Evolutionary conservation across 768 basidiomycete species (phyloP).

Genomic region (Tylopilus sp.): DNA sequence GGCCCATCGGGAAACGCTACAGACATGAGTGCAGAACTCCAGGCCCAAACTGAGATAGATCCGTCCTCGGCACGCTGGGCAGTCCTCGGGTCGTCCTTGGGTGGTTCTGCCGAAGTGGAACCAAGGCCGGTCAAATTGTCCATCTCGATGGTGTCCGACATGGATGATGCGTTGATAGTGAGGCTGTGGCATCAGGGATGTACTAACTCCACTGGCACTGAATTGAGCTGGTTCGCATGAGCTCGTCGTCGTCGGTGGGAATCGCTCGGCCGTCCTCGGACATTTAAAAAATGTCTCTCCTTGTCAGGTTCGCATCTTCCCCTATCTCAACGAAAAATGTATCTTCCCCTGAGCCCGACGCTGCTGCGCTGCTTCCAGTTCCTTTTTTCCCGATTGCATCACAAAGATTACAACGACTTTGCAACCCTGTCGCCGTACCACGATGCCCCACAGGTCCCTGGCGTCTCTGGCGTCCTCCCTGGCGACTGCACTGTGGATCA

Average conservation of each 20-base stretch:
- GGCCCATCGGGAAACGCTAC: constrained; percentile 10
- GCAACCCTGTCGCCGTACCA: constrained; percentile 39
- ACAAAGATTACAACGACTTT: constrained; percentile 16
- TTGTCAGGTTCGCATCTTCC: not conserved
- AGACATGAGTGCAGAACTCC: constrained; percentile 33
- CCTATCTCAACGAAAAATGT: not conserved
- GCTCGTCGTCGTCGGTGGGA: not conserved
- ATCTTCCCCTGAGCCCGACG: not conserved
- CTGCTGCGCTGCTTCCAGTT: constrained; percentile 10
- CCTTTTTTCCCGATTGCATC: not conserved
- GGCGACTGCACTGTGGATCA: constrained; percentile 38
- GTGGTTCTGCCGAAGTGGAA: constrained; percentile 10
- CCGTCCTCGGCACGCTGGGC: constrained; percentile 17
- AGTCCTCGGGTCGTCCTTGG: constrained; percentile 1
- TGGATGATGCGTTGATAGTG: constrained; percentile 11
- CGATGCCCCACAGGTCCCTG: constrained; percentile 27
- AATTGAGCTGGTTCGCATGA: not conserved
- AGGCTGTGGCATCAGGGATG: not conserved
- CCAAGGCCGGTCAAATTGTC: constrained; percentile 32
- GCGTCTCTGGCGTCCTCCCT: constrained; percentile 31
- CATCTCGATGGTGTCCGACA: constrained; percentile 38
- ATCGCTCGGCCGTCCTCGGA: too few relatives aligned
- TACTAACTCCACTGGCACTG: not conserved
- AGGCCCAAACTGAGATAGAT: constrained; percentile 38
- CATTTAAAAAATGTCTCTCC: too few relatives aligned